Evolutionary conservation across 1,139 yeast genomes (phyloP).

Genomic region (Meyerozyma athensensis): DNA sequence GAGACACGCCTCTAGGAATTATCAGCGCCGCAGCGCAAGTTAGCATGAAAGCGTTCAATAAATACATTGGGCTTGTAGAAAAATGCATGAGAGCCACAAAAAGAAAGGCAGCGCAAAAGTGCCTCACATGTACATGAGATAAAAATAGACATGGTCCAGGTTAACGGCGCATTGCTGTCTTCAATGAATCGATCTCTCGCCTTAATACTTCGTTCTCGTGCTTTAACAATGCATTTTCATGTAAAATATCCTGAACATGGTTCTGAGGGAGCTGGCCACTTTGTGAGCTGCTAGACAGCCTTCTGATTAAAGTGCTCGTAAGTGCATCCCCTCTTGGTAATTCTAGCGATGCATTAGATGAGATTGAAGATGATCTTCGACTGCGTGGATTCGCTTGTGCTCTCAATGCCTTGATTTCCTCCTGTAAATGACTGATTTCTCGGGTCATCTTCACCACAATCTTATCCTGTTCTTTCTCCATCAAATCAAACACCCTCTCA

Average conservation of each 20-base stretch:
- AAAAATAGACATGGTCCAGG: too few species aligned
- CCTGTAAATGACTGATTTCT: constrained; percentile 48
- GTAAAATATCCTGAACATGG: background rate
- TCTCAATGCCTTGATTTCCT: constrained; percentile 41
- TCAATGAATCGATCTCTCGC: constrained; percentile 9
- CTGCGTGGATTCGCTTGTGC: background rate
- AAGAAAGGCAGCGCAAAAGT: too few species aligned
- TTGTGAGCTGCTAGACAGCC: background rate
- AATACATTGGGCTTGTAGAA: too few species aligned
- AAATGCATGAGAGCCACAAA: too few species aligned
- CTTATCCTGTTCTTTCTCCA: constrained; percentile 70
- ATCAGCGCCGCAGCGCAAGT: background rate
- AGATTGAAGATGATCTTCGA: constrained; percentile 2
- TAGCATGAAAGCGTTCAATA: background rate
- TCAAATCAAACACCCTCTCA: constrained; percentile 52
- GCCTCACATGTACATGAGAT: too few species aligned
- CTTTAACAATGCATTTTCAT: background rate
- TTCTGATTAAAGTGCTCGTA: background rate
- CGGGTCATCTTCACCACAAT: constrained; percentile 54
- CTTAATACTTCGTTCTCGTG: constrained; percentile 14
- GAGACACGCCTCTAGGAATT: background rate
- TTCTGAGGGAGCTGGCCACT: background rate
- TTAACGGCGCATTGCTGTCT: background rate
- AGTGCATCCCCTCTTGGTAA: background rate
- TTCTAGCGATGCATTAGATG: constrained; percentile 1